Conservation (phyloP, 2,329 filamentous ascomycete genomes). For the Colletotrichum limetticola region DNA sequence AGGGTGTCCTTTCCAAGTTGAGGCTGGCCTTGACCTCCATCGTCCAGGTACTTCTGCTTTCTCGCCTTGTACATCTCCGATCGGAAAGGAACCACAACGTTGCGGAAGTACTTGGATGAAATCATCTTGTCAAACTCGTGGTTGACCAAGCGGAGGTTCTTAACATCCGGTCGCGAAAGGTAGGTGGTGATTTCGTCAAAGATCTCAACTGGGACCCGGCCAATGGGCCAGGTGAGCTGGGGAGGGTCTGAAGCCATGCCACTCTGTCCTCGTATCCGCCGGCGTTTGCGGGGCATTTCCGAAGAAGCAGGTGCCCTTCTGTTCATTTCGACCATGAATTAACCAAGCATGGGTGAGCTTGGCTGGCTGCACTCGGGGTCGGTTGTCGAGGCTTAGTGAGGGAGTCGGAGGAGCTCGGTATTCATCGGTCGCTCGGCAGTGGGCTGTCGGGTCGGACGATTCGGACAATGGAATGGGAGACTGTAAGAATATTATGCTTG, state of each 20-base stretch:
- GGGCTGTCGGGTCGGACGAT: neutral
- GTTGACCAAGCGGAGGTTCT: constrained; percentile 70
- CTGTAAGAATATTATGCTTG: neutral
- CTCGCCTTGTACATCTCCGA: constrained; percentile 66
- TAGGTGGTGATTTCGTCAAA: constrained; percentile 66
- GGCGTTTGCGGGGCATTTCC: constrained; percentile 28
- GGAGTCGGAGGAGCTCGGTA: neutral
- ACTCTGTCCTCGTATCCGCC: constrained; percentile 10
- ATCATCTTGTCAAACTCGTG: constrained; percentile 67
- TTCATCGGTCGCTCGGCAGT: neutral
- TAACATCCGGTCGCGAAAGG: constrained; percentile 68
- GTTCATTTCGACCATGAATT: constrained; percentile 15
- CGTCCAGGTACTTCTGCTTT: constrained; percentile 22
- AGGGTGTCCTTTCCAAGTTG: constrained; percentile 38
- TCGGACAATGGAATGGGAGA: neutral
- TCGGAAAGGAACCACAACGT: constrained; percentile 73
- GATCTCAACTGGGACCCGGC: constrained; percentile 67
- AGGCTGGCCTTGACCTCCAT: constrained; percentile 1
- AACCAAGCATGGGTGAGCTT: constrained; percentile 5
- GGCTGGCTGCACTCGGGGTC: neutral
- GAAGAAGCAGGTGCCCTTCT: neutral
- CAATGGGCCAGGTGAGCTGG: constrained; percentile 45
- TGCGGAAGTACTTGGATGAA: constrained; percentile 68
- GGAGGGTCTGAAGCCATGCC: constrained; percentile 16
- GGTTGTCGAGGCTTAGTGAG: neutral